phyloP scores from a whole-genome alignment of 2,329 filamentous ascomycete species.

The Diatrype stigma region DNA sequence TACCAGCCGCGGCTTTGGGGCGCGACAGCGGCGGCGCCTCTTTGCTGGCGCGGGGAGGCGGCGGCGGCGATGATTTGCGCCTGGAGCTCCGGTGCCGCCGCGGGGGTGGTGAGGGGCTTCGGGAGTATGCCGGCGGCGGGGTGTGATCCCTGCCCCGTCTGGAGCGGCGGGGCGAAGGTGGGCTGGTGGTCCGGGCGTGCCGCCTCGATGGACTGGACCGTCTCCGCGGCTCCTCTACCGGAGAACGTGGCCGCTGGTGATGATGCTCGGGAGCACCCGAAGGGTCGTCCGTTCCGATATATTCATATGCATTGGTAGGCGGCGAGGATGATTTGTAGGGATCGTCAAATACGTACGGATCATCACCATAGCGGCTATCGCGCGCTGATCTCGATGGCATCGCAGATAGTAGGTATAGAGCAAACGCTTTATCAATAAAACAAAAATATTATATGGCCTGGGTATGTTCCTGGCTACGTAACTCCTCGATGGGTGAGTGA shows the following conservation, averaged over 20 bases:
- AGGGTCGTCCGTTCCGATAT: conserved; percentile 25
- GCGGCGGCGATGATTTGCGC: conserved; percentile 7
- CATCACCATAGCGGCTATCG: conserved; percentile 23
- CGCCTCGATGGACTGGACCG: conserved; percentile 12
- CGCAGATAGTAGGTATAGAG: conserved; percentile 1
- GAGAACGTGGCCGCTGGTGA: conserved; percentile 12
- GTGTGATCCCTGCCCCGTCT: conserved; percentile 10
- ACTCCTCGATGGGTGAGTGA: no score
- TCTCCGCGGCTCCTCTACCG: conserved; percentile 10
- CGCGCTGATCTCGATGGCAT: conserved; percentile 22
- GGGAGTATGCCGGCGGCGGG: conserved; percentile 3
- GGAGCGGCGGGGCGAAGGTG: conserved; percentile 21
- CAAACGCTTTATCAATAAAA: no score
- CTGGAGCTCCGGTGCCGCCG: conserved; percentile 7
- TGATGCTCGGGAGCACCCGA: conserved; percentile 9
- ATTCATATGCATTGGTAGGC: conserved; percentile 21
- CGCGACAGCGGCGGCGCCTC: conserved; percentile 7
- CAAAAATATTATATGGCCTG: no score
- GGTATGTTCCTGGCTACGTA: no score
- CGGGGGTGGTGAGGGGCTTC: conserved; percentile 11
- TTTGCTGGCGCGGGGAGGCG: conserved; percentile 4
- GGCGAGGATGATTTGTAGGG: conserved; percentile 20
- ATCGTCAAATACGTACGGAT: conserved; percentile 25
- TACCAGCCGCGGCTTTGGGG: conserved; percentile 9
- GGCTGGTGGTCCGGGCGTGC: conserved; percentile 19